Evolutionary conservation across 208 protist genomes (phyloP), one percentile per base, ranked within the genome.

Genomic region (Acanthamoeba comandoni): DNA sequence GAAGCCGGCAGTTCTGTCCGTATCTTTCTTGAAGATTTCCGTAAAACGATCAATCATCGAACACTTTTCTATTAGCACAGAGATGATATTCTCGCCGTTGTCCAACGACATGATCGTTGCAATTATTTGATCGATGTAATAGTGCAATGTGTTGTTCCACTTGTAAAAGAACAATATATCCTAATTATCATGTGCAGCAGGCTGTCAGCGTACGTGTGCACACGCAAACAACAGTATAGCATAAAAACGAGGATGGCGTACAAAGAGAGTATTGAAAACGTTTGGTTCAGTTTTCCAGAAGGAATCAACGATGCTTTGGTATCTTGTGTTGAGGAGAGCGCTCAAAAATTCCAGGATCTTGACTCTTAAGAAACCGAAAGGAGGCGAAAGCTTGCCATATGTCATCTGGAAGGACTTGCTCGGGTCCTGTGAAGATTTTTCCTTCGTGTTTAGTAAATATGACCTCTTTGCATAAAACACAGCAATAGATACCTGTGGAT

Each of bases 141-240:
- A 80, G 31, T 80, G 70, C 70, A 80, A n/a, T 58, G 70, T 80
- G 70, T 80, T 80, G 70, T 80, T 80, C 70, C 70, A 80, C 70
- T 80, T 80, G 35, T 80, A 80, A 51, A 43, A 29, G 48, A 80
- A 80, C 22, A 80, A 29, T 22, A 80, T 80, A 29, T 80, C 70
- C 70, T 80, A n/a, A 51, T 80, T 12, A 29, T 31, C 31, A 65
- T 65, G n/a, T 12, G 70, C 3, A 53, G 2, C 19, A 13, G 24
- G 19, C 19, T 7, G n/a, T 75, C 26, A 75, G 67, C 57, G n/a
- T 7, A 43, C 35, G 19, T 1, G 5, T 26, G 19, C 57, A 64
- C 57, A 64, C 57, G 57, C 57, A 64, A n/a, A 64, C 57, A 64
- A 64, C n/a, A n/a, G n/a, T n/a, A 43, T 43, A 43, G 35, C n/a